These are phyloP conservation scores for Syncephalastrum racemosum DNA, from an alignment of 371 early-diverging fungal species.

Conservation along the genomic window DNA sequence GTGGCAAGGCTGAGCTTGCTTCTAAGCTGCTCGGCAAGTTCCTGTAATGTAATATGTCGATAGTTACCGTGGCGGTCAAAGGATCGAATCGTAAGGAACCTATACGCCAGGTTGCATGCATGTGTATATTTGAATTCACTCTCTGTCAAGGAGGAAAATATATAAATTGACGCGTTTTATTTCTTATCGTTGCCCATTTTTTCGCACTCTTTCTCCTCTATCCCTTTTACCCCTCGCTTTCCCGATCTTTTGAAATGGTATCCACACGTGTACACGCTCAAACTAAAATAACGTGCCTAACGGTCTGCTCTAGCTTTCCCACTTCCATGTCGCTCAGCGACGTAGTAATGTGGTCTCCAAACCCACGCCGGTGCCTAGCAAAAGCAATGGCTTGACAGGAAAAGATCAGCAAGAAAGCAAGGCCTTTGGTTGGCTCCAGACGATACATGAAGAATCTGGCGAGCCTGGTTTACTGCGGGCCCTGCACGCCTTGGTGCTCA, in stretches of 20 bases:
- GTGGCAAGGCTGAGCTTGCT: slow-evolving; percentile 4
- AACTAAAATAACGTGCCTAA: not conserved
- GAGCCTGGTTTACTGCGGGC: slow-evolving; percentile 18
- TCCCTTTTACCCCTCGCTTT: not conserved
- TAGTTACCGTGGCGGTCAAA: no score
- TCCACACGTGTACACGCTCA: slow-evolving; percentile 5
- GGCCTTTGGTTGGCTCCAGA: slow-evolving; percentile 1
- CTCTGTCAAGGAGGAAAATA: no score
- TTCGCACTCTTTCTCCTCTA: slow-evolving; percentile 3
- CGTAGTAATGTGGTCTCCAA: not conserved
- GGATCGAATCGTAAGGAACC: no score
- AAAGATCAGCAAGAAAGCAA: not conserved
- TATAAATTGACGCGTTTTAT: not conserved
- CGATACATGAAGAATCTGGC: slow-evolving; percentile 20
- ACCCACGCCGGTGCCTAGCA: not conserved
- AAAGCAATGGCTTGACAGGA: slow-evolving; percentile 1
- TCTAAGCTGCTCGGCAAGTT: slow-evolving; percentile 12
- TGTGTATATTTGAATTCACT: no score
- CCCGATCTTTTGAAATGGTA: slow-evolving; percentile 3
- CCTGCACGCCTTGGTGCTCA: slow-evolving; percentile 10
- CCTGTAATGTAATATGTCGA: not conserved
- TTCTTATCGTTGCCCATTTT: not conserved
- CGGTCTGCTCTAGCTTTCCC: not conserved
- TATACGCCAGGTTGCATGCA: no score
- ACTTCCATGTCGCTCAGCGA: not conserved